Evolutionary conservation across 345 rosid species (phyloP).

Genomic region (Eucalyptus guilfoylei): DNA sequence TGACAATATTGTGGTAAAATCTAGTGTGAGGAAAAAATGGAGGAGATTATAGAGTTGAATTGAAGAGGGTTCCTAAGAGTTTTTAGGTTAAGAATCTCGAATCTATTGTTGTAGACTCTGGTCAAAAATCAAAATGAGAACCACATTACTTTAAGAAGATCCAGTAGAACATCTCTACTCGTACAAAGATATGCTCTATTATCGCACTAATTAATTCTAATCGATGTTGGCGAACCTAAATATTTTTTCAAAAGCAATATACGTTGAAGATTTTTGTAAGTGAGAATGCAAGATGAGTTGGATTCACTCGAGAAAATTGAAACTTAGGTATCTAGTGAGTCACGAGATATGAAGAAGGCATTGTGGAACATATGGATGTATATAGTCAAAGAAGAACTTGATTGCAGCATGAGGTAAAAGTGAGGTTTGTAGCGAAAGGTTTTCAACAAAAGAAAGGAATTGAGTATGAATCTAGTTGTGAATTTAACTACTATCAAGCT

Average conservation of each 20-base stretch:
- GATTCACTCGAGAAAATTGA: not conserved
- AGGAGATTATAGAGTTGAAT: not conserved
- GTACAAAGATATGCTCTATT: not conserved
- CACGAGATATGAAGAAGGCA: not conserved
- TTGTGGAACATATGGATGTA: not conserved
- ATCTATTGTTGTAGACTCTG: not conserved
- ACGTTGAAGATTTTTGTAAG: not conserved
- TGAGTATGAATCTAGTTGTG: not conserved
- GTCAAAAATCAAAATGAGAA: not conserved
- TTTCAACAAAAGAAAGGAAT: not conserved
- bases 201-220: not conserved
- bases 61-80: not conserved
- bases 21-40: not conserved
- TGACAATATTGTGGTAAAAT: not conserved
- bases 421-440: not conserved
- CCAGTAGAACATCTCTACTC: not conserved
- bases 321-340: not conserved
- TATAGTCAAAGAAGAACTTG: not conserved
- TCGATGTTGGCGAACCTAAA: not conserved
- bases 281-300: not conserved
- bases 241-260: not conserved
- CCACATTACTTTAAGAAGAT: not conserved
- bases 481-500: not conserved
- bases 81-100: not conserved
- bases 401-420: not conserved